Percentiles rank a stretch among this genome's conserved stretches.
phyloP scores from a whole-genome alignment of 2,329 filamentous ascomycete species.

The Apiospora marii region DNA sequence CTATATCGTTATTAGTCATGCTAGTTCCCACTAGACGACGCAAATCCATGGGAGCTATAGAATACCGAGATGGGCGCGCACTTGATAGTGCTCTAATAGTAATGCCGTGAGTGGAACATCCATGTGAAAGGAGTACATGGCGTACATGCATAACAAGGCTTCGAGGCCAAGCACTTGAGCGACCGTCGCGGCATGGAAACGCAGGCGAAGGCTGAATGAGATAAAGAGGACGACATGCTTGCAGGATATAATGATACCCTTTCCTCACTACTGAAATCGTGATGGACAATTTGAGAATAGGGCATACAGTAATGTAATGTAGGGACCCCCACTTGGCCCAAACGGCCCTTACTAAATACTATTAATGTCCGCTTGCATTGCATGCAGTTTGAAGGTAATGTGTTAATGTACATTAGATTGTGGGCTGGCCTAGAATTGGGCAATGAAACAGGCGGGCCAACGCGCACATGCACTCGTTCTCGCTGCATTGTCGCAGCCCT shows the following conservation, averaged over 20 bases:
- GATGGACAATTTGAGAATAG: slow-evolving; percentile 9
- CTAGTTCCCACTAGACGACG: not conserved
- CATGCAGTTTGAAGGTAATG: slow-evolving; percentile 8
- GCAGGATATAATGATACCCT: not conserved
- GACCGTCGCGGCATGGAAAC: not conserved
- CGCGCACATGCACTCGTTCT: not conserved
- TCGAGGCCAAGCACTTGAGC: not conserved
- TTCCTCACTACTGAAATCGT: not conserved
- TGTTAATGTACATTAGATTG: not conserved
- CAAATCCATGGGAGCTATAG: not conserved
- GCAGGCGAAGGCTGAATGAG: not conserved
- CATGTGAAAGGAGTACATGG: not conserved
- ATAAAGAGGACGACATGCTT: slow-evolving; percentile 11
- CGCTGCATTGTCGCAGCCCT: slow-evolving; percentile 7
- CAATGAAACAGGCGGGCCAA: slow-evolving; percentile 14
- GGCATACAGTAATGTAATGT: not conserved
- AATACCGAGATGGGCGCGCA: not conserved
- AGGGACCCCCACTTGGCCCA: slow-evolving; percentile 7
- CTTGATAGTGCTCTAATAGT: not conserved
- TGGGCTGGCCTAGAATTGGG: slow-evolving; percentile 16
- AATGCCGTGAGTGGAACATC: not conserved
- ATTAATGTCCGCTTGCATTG: slow-evolving; percentile 22
- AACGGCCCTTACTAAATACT: slow-evolving; percentile 2
- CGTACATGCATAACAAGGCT: not conserved
- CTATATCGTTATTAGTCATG: slow-evolving; percentile 11